Conservation (phyloP, 2,329 filamentous ascomycete species). For the Hymenoscyphus salicellus region DNA sequence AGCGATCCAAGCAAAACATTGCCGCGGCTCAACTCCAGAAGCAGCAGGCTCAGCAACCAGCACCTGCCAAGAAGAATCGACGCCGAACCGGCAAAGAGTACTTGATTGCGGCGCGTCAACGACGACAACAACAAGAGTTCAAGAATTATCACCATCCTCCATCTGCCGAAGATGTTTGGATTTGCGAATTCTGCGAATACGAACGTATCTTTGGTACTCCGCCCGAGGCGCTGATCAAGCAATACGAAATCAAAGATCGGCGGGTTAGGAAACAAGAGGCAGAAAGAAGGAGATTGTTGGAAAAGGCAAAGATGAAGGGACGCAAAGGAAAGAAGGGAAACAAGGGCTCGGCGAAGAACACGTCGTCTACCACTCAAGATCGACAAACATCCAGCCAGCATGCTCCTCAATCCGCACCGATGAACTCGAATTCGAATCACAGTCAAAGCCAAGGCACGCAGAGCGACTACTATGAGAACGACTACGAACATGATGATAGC, state of each 20-base stretch:
- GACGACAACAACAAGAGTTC: constrained; percentile 73
- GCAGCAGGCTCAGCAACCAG: constrained; percentile 38
- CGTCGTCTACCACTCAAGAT: constrained; percentile 24
- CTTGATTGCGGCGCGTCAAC: constrained; percentile 69
- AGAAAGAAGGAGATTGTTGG: constrained; percentile 79
- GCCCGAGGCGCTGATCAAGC: constrained; percentile 78
- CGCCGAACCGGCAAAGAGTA: constrained; percentile 70
- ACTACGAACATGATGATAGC: constrained; percentile 9
- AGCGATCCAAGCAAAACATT: constrained; percentile 30
- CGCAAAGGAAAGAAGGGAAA: constrained; percentile 81
- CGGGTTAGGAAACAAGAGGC: constrained; percentile 78
- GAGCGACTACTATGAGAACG: constrained; percentile 46
- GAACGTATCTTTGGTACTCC: constrained; percentile 90
- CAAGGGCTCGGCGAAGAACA: constrained; percentile 46
- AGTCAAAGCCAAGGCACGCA: constrained; percentile 40
- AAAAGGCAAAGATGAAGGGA: constrained; percentile 92
- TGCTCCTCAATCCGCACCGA: constrained; percentile 38
- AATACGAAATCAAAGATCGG: constrained; percentile 93
- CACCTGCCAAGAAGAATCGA: constrained; percentile 58
- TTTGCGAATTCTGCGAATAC: constrained; percentile 98
- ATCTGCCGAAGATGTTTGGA: constrained; percentile 74
- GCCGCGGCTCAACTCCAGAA: constrained; percentile 37
- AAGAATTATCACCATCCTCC: constrained; percentile 74
- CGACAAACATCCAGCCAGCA: constrained; percentile 31
- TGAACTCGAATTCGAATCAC: constrained; percentile 31